Conservation (phyloP, 2,329 filamentous ascomycete genomes). For the Metarhizium guizhouense region DNA sequence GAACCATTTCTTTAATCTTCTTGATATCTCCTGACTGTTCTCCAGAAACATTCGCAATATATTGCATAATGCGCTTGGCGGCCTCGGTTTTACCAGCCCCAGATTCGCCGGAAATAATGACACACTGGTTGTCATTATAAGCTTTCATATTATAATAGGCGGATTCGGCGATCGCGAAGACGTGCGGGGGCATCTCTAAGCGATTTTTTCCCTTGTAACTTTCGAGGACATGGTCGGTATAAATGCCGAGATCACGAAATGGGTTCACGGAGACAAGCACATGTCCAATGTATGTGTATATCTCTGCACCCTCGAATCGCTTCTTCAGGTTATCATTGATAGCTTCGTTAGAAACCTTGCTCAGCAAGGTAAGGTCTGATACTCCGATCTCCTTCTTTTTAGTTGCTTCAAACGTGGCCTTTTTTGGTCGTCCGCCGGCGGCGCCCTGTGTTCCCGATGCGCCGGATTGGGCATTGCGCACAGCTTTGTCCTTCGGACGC, state of each 20-base stretch:
- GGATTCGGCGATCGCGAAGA: slow-evolving; percentile 94
- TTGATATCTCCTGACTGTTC: slow-evolving; percentile 80
- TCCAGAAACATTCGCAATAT: slow-evolving; percentile 94
- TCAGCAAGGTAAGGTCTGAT: slow-evolving; percentile 92
- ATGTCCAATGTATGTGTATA: slow-evolving; percentile 99
- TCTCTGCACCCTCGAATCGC: slow-evolving; percentile 92
- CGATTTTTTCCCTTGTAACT: slow-evolving; percentile 97
- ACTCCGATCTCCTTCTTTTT: slow-evolving; percentile 99
- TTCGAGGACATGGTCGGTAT: slow-evolving; percentile 87
- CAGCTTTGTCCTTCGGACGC: slow-evolving; percentile 31
- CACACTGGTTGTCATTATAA: slow-evolving; percentile 97
- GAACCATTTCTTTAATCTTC: slow-evolving; percentile 97
- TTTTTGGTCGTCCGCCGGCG: slow-evolving; percentile 65
- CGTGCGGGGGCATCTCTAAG: slow-evolving; percentile 88
- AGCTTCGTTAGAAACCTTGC: slow-evolving; percentile 97
- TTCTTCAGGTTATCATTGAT: slow-evolving; percentile 99
- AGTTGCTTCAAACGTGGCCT: slow-evolving; percentile 87
- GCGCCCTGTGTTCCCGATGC: slow-evolving; percentile 24
- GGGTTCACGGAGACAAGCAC: slow-evolving; percentile 98
- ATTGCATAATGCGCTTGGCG: slow-evolving; percentile 98
- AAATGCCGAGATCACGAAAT: slow-evolving; percentile 94
- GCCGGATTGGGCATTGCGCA: slow-evolving; percentile 28
- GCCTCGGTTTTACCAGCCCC: slow-evolving; percentile 98
- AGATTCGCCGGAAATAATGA: slow-evolving; percentile 98
- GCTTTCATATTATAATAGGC: slow-evolving; percentile 99